Evolutionary conservation across 805 yeast genomes (phyloP), one percentile per base, ranked within the genome.

Genomic region (Starmerella powellii): DNA sequence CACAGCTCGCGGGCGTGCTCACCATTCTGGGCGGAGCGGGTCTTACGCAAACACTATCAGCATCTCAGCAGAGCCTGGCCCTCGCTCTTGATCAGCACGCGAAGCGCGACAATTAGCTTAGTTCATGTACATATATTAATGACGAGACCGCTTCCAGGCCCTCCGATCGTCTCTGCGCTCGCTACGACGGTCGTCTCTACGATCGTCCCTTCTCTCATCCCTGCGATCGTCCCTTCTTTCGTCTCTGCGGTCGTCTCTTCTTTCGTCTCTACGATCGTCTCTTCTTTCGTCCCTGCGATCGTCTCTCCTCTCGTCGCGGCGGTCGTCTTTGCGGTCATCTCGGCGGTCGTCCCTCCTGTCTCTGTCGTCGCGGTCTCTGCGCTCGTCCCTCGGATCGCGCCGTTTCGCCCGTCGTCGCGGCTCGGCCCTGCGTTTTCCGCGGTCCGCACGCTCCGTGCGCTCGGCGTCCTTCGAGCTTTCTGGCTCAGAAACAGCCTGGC

Each of bases 11-110:
- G 11, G 94, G 94, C 10, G 67, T 84, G 42, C 73, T 88, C 56
- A 78, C 87, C n/a, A 64, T 80, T 43, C 68, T 83, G 49, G 83
- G 94, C 44, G 97, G 96, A 56, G 87, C 84, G 34, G 94, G 94
- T 10, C 70, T 88, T 58, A 93, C 81, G 11, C 74, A 73, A 63
- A 83, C 95, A 15, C 70, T 88, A 57, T 79, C 80, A 63, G 59
- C 80, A 16, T 67, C 83, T n/a, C 63, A 82, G 13, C 74, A 75
- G 49, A 63, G 66, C 44, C 71, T 87, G 53, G 83, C 83, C 56
- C 65, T 85, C 61, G 81, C 93, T 8, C 63, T 87, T 61, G 79
- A 82, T 46, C 68, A 78, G 44, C 80, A 77, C 51, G 62, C 65
- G 40, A 66, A 73, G 26, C 30, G 34, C 15, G 34, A 34, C 27